Base-by-base conservation (phyloP, 202 grass and related monocot genomes). In the Schoenoplectus triqueter region DNA sequence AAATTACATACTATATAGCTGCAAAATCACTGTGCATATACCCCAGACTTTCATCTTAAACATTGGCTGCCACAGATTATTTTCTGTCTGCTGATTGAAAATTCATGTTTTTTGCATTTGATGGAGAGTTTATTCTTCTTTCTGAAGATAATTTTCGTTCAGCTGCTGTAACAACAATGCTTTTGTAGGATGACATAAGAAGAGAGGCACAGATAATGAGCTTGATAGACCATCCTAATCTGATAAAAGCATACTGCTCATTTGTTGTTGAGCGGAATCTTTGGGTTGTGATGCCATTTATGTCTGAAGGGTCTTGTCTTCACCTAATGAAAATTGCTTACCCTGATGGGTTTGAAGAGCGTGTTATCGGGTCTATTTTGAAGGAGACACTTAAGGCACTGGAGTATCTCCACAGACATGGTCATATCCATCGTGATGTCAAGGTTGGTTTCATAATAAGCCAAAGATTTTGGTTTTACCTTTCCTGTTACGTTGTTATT, bases 221-320 rank as follows among this genome's bases (percentile, higher is more conserved):
- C 67, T 85, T 98, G 87, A 98, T 97, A 68, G 91, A 97, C 61
- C 95, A 97, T 81, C 92, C 95, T 57, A 97, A 95, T 90, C 84
- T 97, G 69, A 95, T 97, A 81, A 93, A 86, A 84, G 90, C 95
- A 64, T 95, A 88, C 67, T 97, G 95, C 83, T 97, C 95, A 51
- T 97, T 97, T 84, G 89, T 94, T 45, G 95, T 97, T 20, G 95
- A 93, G 21, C 89, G 81, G 40, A 86, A 84, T 87, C 92, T 97
- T 83, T 97, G 95, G 95, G 95, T 97, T 61, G 79, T 97, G 82
- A 97, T 97, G 95, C 95, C 95, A 85, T 97, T 97, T 85, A 97
- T 97, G 95, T 88, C 88, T 3, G 95, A 95, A 73, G 95, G 95
- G 62, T 97, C 95, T 9, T 97, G 95, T 84, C 87, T 99, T 84